Evolutionary conservation across 2,329 filamentous ascomycete genomes (phyloP).

Genomic region (Neofusicoccum umdonicola): DNA sequence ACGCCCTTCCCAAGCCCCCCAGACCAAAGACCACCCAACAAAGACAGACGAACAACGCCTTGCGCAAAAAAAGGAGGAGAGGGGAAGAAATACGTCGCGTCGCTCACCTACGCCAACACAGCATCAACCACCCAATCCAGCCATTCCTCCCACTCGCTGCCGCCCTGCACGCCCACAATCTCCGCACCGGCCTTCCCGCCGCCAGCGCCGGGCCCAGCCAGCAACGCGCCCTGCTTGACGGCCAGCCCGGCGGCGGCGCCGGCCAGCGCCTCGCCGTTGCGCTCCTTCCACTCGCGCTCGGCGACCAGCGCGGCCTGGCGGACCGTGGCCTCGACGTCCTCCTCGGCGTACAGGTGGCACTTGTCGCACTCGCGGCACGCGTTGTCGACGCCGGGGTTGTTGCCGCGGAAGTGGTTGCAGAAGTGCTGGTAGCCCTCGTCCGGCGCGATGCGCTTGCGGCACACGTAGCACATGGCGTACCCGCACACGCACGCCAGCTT

Average conservation of each 20-base stretch:
- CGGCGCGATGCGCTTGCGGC: conserved; percentile 60
- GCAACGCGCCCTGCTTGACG: conserved; percentile 2
- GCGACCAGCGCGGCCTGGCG: conserved; percentile 39
- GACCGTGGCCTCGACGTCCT: conserved; percentile 47
- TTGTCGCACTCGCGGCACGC: conserved; percentile 73
- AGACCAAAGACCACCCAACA: not conserved
- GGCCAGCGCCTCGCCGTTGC: conserved; percentile 25
- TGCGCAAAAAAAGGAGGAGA: not conserved
- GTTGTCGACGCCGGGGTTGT: conserved; percentile 60
- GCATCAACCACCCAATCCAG: conserved; percentile 2
- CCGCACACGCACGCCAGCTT: conserved; percentile 94
- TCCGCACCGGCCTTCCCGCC: not conserved
- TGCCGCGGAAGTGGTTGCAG: conserved; percentile 86
- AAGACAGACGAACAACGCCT: not conserved
- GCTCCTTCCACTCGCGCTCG: conserved; percentile 47
- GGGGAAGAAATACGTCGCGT: not conserved
- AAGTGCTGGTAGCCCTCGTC: conserved; percentile 86
- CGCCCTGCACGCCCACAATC: not conserved
- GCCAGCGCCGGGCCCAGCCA: not conserved
- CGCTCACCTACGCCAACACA: not conserved
- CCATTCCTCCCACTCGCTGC: conserved; percentile 6
- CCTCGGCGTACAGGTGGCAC: conserved; percentile 50
- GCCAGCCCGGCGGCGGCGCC: conserved; percentile 8
- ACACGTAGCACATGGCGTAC: conserved; percentile 98
- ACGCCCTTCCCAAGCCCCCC: not conserved